Base-by-base conservation (phyloP, 441 rosid genomes). In the Gossypium lobatum region DNA sequence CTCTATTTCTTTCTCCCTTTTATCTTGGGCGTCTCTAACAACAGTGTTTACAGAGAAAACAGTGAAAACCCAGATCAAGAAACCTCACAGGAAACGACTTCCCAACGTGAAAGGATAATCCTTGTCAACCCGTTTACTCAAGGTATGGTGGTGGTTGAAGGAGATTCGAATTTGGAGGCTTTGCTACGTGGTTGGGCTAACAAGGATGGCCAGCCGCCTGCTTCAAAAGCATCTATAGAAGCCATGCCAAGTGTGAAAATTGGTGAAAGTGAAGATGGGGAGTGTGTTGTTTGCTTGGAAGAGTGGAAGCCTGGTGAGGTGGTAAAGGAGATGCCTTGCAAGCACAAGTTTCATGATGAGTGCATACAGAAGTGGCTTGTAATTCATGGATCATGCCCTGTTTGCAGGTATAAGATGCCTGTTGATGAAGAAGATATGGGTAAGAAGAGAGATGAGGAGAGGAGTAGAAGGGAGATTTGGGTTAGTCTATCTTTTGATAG, bases 281-380 rank as follows among this genome's bases (percentile, higher is more conserved):
- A 88, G 78, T 93, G 99, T 80, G 75, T 78, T 71, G 76, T 91
- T 4, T 91, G 98, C 71, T 82, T 93, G 72, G 99, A 95, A 46
- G 89, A 85, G 76, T 87, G 88, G 87, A 82, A 71, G 58, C 37
- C 39, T 37, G 91, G 88, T 68, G 89, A 79, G 75, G 67, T 80
- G 70, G 96, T 78, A 0, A 84, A 86, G 75, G 95, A 86, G 89
- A 92, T 95, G 97, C 96, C 97, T 2, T 93, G 99, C 74, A 85
- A 85, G 74, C 99, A 93, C 18, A 77, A 65, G 82, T 93, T 95
- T 65, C 99, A 93, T 62, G 85, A 83, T 0, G 79, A 76, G 13
- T 95, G 99, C 70, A 85, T 90, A 70, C 93, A 87, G 76, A 85
- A 85, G 85, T 93, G 98, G 99, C 63, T 93, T 21, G 86, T 83